A percentile compares a stretch with the other conserved stretches of the same genome.
These are phyloP conservation scores for Ceratobasidium sp. DNA, from an alignment of 1,284 basidiomycete species.

Conservation along the genomic window DNA sequence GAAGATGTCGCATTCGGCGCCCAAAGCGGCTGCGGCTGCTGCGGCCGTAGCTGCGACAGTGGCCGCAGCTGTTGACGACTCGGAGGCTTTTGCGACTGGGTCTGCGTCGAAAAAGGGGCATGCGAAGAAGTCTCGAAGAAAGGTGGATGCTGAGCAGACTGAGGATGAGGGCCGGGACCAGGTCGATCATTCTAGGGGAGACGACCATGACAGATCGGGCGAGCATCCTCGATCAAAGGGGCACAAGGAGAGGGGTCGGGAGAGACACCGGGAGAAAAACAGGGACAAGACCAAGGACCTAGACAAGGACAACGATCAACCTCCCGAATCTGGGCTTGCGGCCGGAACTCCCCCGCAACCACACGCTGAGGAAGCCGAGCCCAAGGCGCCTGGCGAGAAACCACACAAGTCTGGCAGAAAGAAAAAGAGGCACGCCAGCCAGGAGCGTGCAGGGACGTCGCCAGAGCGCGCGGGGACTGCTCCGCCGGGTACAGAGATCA, in stretches of 20 bases:
- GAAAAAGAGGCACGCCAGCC: conserved; percentile 29
- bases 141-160: conserved; percentile 26
- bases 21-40: conserved; percentile 17
- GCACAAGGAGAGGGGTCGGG: conserved; percentile 40
- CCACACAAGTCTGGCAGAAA: conserved; percentile 33
- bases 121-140: conserved; percentile 28
- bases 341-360: conserved; percentile 11
- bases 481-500: conserved; percentile 33
- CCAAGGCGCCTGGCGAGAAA: conserved; percentile 26
- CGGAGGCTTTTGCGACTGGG: conserved; percentile 9
- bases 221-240: conserved; percentile 34
- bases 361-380: background rate
- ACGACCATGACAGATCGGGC: conserved; percentile 26
- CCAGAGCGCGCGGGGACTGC: conserved; percentile 39
- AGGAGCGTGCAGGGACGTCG: background rate
- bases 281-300: conserved; percentile 18
- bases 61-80: conserved; percentile 1
- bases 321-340: background rate
- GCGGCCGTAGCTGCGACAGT: conserved; percentile 9
- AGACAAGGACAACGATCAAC: conserved; percentile 24
- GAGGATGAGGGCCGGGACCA: conserved; percentile 23
- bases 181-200: conserved; percentile 7
- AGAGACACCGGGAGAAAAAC: conserved; percentile 31
- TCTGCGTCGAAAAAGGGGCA: conserved; percentile 14
- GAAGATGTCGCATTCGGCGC: conserved; percentile 42